phyloP scores from a whole-genome alignment of 768 basidiomycete genomes.

The Rhodotorula graminis region DNA sequence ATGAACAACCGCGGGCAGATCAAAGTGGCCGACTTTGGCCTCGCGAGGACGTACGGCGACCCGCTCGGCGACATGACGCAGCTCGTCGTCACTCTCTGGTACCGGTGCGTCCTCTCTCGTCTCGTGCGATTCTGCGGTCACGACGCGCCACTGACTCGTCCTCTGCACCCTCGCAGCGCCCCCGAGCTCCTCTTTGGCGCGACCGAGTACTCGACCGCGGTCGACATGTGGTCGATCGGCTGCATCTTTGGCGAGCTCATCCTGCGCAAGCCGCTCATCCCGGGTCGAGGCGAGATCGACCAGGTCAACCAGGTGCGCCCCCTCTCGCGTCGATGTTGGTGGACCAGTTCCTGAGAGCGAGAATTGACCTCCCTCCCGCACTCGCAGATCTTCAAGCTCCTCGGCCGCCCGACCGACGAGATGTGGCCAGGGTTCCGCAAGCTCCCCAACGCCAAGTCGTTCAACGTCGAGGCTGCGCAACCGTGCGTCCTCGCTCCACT shows the following conservation, averaged over 20 bases:
- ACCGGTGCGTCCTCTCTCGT: slow-evolving; percentile 73
- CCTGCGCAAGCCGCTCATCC: slow-evolving; percentile 91
- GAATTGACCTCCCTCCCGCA: not conserved
- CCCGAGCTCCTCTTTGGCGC: slow-evolving; percentile 93
- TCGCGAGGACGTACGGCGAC: slow-evolving; percentile 92
- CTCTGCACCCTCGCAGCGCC: slow-evolving; percentile 55
- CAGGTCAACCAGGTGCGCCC: slow-evolving; percentile 64
- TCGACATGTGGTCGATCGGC: slow-evolving; percentile 98
- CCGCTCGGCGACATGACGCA: slow-evolving; percentile 96
- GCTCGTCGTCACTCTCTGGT: slow-evolving; percentile 97
- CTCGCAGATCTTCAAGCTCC: slow-evolving; percentile 75
- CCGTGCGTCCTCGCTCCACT: slow-evolving; percentile 38
- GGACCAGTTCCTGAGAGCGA: not conserved
- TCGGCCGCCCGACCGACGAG: slow-evolving; percentile 81
- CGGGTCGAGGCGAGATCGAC: slow-evolving; percentile 91
- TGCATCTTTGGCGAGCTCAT: slow-evolving; percentile 97
- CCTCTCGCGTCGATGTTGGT: no score
- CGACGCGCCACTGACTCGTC: no score
- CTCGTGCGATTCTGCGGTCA: no score
- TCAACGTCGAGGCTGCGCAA: slow-evolving; percentile 52
- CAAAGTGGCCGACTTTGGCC: slow-evolving; percentile 97
- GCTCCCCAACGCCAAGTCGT: slow-evolving; percentile 73
- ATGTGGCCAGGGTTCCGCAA: slow-evolving; percentile 79
- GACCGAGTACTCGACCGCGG: slow-evolving; percentile 85
- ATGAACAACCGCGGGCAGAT: slow-evolving; percentile 99